These are phyloP conservation scores for Craterostigma plantagineum DNA, from an alignment of 257 asterid species.

Conservation along the genomic window DNA sequence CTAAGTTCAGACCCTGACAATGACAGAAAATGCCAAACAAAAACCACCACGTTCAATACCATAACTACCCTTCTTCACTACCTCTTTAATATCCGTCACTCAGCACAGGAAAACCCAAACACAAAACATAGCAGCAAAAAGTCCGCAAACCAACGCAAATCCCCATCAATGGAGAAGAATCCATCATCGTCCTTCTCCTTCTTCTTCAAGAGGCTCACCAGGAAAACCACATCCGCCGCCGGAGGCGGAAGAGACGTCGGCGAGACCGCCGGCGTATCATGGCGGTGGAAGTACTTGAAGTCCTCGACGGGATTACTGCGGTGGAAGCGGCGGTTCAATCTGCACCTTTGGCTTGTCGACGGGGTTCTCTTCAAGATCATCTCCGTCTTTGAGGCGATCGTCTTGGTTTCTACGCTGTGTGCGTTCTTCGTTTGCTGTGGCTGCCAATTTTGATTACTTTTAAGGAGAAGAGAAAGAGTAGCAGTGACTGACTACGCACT, in stretches of 20 bases:
- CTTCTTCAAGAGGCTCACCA: constrained; percentile 35
- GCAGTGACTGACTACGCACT: too few relatives aligned
- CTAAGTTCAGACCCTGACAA: too few relatives aligned
- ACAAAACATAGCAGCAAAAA: too few relatives aligned
- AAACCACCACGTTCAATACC: too few relatives aligned
- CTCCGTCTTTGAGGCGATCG: constrained; percentile 44
- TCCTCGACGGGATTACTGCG: constrained; percentile 30
- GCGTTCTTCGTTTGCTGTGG: constrained; percentile 70
- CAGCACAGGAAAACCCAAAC: neutral
- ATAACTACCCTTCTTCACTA: too few relatives aligned
- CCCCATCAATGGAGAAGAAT: constrained; percentile 19
- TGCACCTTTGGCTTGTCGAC: constrained; percentile 55
- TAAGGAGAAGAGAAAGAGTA: too few relatives aligned
- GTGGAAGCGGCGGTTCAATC: constrained; percentile 49
- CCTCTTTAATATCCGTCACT: constrained; percentile 7
- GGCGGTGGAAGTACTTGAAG: constrained; percentile 37
- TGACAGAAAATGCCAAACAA: too few relatives aligned
- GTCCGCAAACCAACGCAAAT: neutral
- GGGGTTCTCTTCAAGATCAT: constrained; percentile 46
- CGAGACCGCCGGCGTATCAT: constrained; percentile 9
- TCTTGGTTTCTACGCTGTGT: constrained; percentile 34
- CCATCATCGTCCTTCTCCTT: constrained; percentile 14
- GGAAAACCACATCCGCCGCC: constrained; percentile 9
- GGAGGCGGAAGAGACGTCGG: constrained; percentile 7
- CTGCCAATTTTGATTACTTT: constrained; percentile 44